Evolutionary conservation across 768 basidiomycete species (phyloP), one percentile per base, ranked within the genome.

Genomic region (Pluteus cervinus): DNA sequence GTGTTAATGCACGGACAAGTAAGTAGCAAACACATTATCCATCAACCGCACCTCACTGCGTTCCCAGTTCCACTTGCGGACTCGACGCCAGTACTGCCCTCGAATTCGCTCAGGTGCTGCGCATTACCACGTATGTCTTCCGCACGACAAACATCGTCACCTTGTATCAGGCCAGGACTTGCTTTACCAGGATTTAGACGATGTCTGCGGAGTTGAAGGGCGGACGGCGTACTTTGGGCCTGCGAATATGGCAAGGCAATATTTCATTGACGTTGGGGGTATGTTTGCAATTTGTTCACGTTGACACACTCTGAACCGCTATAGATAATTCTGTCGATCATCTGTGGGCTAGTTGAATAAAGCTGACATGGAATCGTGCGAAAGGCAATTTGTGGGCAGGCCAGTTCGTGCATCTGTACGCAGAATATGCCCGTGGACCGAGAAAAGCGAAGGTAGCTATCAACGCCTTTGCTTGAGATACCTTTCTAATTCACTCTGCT

Each of bases 81-180:
- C 63, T 81, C 32, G 79, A 81, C 51, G 69, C 81, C 0, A 78
- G 75, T 11, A 86, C 83, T 2, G 85, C 83, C 9, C 60, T 84
- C 24, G 83, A 86, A 52, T 86, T 83, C 46, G 75, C 78, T 31
- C 76, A 68, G 30, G 75, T 79, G 1, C 63, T 88, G 23, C 73
- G 84, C 3, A 66, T 77, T 28, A 63, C 72, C 3, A 83, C 84
- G 0, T 78, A 86, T 47, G 62, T 70, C 3, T 63, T 63, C 38
- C 52, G 60, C n/a, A 42, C 56, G 12, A 63, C 81, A 0, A 86
- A 81, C 0, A 71, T 91, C 40, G 83, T 86, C n/a, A 81, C 85
- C 1, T 75, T 92, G 24, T 90, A 91, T 57, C 88, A 91, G 57
- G 88, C 85, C 6, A 80, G 81, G 85, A 89, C 53, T 66, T 66